These are phyloP conservation scores for Solanum piurae DNA, from an alignment of 257 asterid genomes.

Conservation along the genomic window DNA sequence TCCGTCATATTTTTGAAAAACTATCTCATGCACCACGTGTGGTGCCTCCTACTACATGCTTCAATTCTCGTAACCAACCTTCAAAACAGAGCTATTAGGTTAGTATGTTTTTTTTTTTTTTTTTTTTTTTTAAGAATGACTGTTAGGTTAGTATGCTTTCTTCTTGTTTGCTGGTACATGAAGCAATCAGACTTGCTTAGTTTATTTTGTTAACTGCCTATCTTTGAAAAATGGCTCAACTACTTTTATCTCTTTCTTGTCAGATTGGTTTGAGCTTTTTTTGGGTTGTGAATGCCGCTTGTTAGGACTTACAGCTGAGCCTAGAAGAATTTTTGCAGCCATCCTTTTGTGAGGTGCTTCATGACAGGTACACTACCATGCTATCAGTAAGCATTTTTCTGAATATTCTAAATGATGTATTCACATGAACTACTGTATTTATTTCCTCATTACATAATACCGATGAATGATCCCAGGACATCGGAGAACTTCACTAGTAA, in stretches of 20 bases:
- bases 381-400: not conserved
- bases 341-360: not conserved
- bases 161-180: not conserved
- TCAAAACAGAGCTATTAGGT: slow-evolving; percentile 21
- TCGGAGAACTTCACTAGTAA: not conserved
- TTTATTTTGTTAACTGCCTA: not conserved
- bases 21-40: no score
- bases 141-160: slow-evolving; percentile 11
- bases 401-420: not conserved
- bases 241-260: not conserved
- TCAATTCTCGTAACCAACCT: not conserved
- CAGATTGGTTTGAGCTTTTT: not conserved
- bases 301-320: not conserved
- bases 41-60: no score
- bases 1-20: no score
- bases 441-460: not conserved
- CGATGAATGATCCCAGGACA: not conserved
- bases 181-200: not conserved
- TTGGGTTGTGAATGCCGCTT: not conserved
- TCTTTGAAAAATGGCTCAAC: not conserved
- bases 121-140: not conserved
- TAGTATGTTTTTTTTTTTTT: not conserved
- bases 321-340: not conserved
- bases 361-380: not conserved
- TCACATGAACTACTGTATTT: not conserved